Evolutionary conservation across 257 asterid species (phyloP), one percentile per base, ranked within the genome.

Genomic region (Scutellaria galericulata): DNA sequence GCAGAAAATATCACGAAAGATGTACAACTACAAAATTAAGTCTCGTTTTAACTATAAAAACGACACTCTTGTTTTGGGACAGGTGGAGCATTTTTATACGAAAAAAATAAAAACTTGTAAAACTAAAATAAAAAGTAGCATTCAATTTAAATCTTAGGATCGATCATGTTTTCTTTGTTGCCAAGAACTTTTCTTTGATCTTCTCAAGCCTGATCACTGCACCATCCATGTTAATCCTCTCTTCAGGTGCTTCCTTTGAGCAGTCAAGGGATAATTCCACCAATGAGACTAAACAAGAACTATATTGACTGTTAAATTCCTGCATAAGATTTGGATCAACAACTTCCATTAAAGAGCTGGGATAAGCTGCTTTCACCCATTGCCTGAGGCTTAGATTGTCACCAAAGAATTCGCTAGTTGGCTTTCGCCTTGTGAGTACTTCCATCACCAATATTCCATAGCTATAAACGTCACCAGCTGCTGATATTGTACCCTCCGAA

Each of bases 401-500:
- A 12, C 40, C 15, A 53, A 74, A 74, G 2, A 63, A 44, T 35
- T 70, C 79, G 13, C 57, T 64, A 0, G 77, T 79, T 13, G 79
- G 83, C 55, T 61, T 79, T 57, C 66, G 70, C 14, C 74, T 31
- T 10, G 77, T 69, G 15, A 79, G 12, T 44, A 71, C 55, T 64
- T 79, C 83, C 60, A 79, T 62, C 56, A 74, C 35, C 77, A 79
- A 40, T 9, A 79, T 64, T 14, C 83, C 83, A 9, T 62, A 79
- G 46, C 83, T 79, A 66, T 69, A 79, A 45, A 78, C 69, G 40
- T 74, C 78, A 9, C 78, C 78, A 27, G 59, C 11, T 15, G 66
- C 10, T 2, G 73, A 68, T 39, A 71, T 62, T 18, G 15, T 47
- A 9, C 83, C 79, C 31, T 70, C 70, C 14, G 77, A 74, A 13